These are phyloP conservation scores for Lactarius trivialis DNA, from an alignment of 768 basidiomycete species.

Conservation along the genomic window DNA sequence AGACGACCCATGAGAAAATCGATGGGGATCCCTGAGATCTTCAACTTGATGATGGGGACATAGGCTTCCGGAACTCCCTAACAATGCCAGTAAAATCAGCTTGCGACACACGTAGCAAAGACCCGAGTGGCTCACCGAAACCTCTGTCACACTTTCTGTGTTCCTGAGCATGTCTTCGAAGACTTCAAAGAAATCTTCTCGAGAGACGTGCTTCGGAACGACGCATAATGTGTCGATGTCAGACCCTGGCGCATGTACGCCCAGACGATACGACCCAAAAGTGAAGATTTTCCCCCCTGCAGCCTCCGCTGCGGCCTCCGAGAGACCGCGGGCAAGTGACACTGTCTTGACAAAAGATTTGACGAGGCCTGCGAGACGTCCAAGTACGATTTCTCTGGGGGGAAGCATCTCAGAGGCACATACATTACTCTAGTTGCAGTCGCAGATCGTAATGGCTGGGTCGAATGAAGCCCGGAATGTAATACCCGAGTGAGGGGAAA, in stretches of 20 bases:
- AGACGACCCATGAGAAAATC: slow-evolving; percentile 93
- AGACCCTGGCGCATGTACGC: slow-evolving; percentile 90
- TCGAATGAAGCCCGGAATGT: background rate
- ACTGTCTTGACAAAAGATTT: slow-evolving; percentile 89
- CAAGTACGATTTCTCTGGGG: slow-evolving; percentile 85
- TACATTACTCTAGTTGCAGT: slow-evolving; percentile 11
- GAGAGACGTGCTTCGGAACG: slow-evolving; percentile 91
- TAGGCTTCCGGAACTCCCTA: slow-evolving; percentile 96
- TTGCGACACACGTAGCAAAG: background rate
- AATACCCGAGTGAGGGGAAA: background rate
- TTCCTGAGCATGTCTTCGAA: slow-evolving; percentile 87
- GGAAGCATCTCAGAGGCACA: slow-evolving; percentile 15
- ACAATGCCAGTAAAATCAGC: background rate
- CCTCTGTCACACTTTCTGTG: slow-evolving; percentile 77
- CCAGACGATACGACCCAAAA: slow-evolving; percentile 95
- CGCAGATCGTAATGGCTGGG: background rate
- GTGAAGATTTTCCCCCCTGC: slow-evolving; percentile 99
- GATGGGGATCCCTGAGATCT: slow-evolving; percentile 86
- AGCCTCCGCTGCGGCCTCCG: slow-evolving; percentile 80
- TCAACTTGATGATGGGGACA: slow-evolving; percentile 90
- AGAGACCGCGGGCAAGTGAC: slow-evolving; percentile 71
- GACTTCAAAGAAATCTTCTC: slow-evolving; percentile 91
- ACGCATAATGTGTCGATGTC: slow-evolving; percentile 99
- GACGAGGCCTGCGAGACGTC: slow-evolving; percentile 80
- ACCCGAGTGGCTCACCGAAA: slow-evolving; percentile 50